A percentile compares a stretch with the other conserved stretches of the same genome.
phyloP scores from a whole-genome alignment of 441 rosid genomes.

The Metrosideros polymorpha region DNA sequence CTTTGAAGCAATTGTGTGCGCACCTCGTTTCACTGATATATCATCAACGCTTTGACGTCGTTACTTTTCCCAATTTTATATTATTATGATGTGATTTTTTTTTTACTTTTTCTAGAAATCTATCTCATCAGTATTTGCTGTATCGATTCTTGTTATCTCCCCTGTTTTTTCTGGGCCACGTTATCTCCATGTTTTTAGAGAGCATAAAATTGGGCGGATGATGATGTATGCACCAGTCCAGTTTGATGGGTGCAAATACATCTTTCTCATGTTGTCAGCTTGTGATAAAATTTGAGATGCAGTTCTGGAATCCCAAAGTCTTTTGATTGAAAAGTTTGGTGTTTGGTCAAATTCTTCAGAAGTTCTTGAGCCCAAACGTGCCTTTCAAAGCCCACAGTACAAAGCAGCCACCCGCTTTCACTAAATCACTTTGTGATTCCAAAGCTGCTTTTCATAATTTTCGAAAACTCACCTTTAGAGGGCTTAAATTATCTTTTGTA shows the following conservation, averaged over 20 bases:
- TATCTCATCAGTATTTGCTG: not conserved
- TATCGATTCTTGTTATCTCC: not conserved
- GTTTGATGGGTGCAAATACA: not conserved
- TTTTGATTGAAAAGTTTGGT: not conserved
- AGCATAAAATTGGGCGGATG: not conserved
- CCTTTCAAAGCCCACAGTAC: not conserved
- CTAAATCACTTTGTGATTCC: not conserved
- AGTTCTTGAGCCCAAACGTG: not conserved
- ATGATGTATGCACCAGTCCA: not conserved
- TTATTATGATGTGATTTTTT: not conserved
- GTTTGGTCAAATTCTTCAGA: not conserved
- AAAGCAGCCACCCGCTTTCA: not conserved
- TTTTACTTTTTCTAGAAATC: not conserved
- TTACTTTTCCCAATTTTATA: not conserved
- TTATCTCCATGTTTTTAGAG: not conserved
- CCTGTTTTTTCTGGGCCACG: not conserved
- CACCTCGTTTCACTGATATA: conserved; percentile 47
- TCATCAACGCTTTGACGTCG: conserved; percentile 26
- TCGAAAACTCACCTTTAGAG: not conserved
- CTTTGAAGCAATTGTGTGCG: conserved; percentile 48
- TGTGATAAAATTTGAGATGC: not conserved
- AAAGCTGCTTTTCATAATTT: not conserved
- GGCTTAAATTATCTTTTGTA: not conserved
- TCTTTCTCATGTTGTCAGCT: not conserved
- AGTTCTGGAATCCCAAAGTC: not conserved